Percentiles rank a stretch among this genome's conserved stretches.
These are phyloP conservation scores for Vanderwaltozyma verrucispora DNA, from an alignment of 805 yeast species.

Conservation along the genomic window DNA sequence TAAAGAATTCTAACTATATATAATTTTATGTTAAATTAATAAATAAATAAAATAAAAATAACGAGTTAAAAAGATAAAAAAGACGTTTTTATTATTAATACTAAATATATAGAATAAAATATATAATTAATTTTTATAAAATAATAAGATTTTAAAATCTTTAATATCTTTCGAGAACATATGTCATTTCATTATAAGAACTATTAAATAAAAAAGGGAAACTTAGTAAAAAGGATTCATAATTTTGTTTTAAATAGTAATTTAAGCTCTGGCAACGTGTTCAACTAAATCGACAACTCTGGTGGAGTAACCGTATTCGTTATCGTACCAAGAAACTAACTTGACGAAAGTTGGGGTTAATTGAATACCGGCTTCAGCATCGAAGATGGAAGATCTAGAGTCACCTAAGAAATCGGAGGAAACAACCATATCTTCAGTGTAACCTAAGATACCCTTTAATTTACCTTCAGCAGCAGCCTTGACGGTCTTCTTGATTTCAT, in stretches of 20 bases:
- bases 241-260: slow-evolving; percentile 1
- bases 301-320: slow-evolving; percentile 67
- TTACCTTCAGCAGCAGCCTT: slow-evolving; percentile 51
- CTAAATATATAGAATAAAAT: too few species aligned
- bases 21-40: background rate
- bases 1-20: background rate
- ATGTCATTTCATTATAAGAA: slow-evolving; percentile 4
- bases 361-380: slow-evolving; percentile 60
- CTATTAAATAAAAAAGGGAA: background rate
- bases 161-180: slow-evolving; percentile 1
- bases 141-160: background rate
- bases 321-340: slow-evolving; percentile 65
- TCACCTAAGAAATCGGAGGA: slow-evolving; percentile 60
- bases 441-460: slow-evolving; percentile 54
- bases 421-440: slow-evolving; percentile 64
- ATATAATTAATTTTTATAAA: too few species aligned
- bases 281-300: slow-evolving; percentile 65
- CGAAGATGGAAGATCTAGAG: slow-evolving; percentile 54
- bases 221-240: background rate
- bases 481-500: slow-evolving; percentile 49
- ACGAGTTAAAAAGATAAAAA: too few species aligned
- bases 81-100: too few species aligned
- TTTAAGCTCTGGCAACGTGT: slow-evolving; percentile 41
- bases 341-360: slow-evolving; percentile 62
- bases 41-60: background rate